phyloP scores from a whole-genome alignment of 768 basidiomycete genomes.

The Amanita molliuscula region DNA sequence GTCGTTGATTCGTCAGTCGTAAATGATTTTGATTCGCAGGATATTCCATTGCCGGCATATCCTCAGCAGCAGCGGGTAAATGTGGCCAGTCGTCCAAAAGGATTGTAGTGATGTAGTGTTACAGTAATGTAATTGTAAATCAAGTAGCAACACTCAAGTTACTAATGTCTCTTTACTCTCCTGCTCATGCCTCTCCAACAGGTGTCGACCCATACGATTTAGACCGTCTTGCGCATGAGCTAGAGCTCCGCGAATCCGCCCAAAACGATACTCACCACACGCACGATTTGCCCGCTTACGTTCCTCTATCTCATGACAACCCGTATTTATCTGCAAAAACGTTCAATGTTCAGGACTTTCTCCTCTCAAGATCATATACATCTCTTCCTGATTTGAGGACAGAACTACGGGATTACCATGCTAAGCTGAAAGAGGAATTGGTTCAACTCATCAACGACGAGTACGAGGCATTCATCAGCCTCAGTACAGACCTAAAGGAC shows the following conservation, averaged over 20 bases:
- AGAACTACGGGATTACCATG: slow-evolving; percentile 81
- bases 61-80: not conserved
- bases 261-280: slow-evolving; percentile 9
- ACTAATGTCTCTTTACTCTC: slow-evolving; percentile 4
- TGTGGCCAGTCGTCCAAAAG: not conserved
- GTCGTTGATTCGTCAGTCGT: not conserved
- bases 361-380: slow-evolving; percentile 76
- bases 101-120: not conserved
- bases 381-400: slow-evolving; percentile 80
- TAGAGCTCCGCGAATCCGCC: slow-evolving; percentile 42
- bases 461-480: slow-evolving; percentile 94
- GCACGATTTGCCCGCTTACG: slow-evolving; percentile 49
- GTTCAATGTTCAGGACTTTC: slow-evolving; percentile 81
- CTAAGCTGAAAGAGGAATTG: slow-evolving; percentile 81
- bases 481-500: slow-evolving; percentile 85
- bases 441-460: slow-evolving; percentile 96
- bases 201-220: slow-evolving; percentile 53
- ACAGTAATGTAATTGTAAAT: not conserved
- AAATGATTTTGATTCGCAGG: not conserved
- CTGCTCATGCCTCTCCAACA: not conserved
- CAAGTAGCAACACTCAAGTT: not conserved
- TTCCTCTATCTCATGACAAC: slow-evolving; percentile 76
- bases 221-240: slow-evolving; percentile 64
- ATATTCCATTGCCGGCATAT: slow-evolving; percentile 4
- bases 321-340: slow-evolving; percentile 53